Evolutionary conservation across 805 yeast genomes (phyloP).

Genomic region (Yueomyces sinensis): DNA sequence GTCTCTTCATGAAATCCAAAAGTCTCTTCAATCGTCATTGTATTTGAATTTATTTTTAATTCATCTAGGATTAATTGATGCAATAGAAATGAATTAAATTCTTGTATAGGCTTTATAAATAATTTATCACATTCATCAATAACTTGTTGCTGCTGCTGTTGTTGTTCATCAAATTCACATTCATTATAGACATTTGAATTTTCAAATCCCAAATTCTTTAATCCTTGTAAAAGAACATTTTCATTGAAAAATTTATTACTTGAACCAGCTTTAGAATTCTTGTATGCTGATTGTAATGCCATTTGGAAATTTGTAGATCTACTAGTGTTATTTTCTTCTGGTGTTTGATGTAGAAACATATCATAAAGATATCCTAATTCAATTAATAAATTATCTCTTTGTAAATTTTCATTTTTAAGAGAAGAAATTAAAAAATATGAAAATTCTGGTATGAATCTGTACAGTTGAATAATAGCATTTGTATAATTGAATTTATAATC

Average conservation of each 20-base stretch:
- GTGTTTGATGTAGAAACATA: slow-evolving; percentile 68
- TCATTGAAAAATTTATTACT: not conserved
- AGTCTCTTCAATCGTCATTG: slow-evolving; percentile 18
- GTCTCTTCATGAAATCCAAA: slow-evolving; percentile 19
- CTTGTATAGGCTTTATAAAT: slow-evolving; percentile 11
- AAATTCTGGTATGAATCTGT: slow-evolving; percentile 61
- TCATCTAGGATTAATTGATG: slow-evolving; percentile 17
- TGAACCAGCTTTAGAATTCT: not conserved
- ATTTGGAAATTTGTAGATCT: slow-evolving; percentile 69
- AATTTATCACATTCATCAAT: not conserved
- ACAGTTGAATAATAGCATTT: slow-evolving; percentile 69
- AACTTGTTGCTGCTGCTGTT: not conserved
- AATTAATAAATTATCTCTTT: slow-evolving; percentile 41
- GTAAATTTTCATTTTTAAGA: slow-evolving; percentile 39
- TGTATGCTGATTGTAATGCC: slow-evolving; percentile 28
- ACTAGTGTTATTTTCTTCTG: slow-evolving; percentile 51
- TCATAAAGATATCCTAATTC: slow-evolving; percentile 86
- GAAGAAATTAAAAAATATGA: slow-evolving; percentile 50
- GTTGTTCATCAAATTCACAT: not conserved
- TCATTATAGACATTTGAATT: not conserved
- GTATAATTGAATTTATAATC: slow-evolving; percentile 68
- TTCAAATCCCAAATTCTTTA: not conserved
- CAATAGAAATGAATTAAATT: slow-evolving; percentile 17
- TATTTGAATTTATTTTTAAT: slow-evolving; percentile 11
- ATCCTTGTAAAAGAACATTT: not conserved